Evolutionary conservation across 2,329 filamentous ascomycete genomes (phyloP).

Genomic region (Sclerotinia nivalis): DNA sequence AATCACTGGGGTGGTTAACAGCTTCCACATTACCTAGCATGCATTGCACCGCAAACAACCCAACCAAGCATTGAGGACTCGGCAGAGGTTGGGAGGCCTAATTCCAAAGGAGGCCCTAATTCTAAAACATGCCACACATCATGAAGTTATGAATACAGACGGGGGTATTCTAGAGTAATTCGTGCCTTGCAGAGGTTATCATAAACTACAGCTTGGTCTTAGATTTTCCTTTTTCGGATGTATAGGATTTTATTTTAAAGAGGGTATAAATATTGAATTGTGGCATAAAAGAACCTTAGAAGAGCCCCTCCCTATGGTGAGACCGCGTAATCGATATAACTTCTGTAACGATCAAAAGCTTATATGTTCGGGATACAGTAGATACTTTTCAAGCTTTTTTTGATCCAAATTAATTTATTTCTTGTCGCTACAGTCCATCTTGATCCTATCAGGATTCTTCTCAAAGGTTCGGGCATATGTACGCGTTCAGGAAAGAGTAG

Average conservation of each 20-base stretch:
- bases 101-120: no score
- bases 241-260: no score
- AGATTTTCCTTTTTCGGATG: no score
- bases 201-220: no score
- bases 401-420: no score
- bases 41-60: not conserved
- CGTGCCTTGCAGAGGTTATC: no score
- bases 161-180: no score
- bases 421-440: not conserved
- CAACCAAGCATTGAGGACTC: not conserved
- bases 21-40: not conserved
- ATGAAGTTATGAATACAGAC: no score
- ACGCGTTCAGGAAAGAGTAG: not conserved
- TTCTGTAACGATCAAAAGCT: slow-evolving; percentile 1
- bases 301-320: not conserved
- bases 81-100: no score
- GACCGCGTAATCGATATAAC: not conserved
- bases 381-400: not conserved
- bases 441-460: not conserved
- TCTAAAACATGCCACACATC: no score
- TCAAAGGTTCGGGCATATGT: not conserved
- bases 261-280: no score
- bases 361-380: not conserved
- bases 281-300: not conserved
- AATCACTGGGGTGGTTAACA: not conserved